Conservation (phyloP, 2,329 filamentous ascomycete genomes). For the Ceratocystis albifundus region DNA sequence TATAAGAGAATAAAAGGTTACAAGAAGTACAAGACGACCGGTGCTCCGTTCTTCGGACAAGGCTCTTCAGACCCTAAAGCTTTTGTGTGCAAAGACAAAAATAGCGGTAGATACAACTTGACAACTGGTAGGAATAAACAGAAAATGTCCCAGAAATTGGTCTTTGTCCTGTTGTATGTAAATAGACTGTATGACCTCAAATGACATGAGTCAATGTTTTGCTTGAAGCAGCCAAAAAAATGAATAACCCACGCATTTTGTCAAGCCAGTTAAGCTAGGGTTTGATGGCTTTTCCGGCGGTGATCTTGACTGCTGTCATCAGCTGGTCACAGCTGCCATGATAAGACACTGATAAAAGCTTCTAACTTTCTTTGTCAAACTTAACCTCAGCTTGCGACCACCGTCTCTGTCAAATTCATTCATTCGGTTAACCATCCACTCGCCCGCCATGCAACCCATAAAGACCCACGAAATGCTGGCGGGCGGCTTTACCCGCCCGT, state of each 20-base stretch:
- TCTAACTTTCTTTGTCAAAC: background rate
- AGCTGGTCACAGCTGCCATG: background rate
- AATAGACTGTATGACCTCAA: background rate
- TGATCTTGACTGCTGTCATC: background rate
- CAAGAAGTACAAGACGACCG: background rate
- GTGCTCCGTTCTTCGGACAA: slow-evolving; percentile 20
- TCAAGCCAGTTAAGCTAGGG: background rate
- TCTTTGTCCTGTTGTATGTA: background rate
- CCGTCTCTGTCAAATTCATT: too few relatives aligned
- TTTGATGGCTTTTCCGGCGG: background rate
- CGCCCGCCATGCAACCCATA: slow-evolving; percentile 10
- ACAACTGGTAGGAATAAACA: background rate
- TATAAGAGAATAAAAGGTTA: background rate
- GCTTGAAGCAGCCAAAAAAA: background rate
- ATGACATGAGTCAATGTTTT: slow-evolving; percentile 12
- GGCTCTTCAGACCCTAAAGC: background rate
- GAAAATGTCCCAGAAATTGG: background rate
- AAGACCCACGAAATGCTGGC: slow-evolving; percentile 21
- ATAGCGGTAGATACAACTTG: background rate
- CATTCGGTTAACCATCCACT: background rate
- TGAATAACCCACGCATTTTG: background rate
- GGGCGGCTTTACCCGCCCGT: slow-evolving; percentile 16
- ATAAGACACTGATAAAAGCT: slow-evolving; percentile 13
- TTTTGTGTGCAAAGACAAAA: background rate
- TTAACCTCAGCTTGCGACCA: background rate